phyloP scores from a whole-genome alignment of 768 basidiomycete genomes.

The Collybia sordida region DNA sequence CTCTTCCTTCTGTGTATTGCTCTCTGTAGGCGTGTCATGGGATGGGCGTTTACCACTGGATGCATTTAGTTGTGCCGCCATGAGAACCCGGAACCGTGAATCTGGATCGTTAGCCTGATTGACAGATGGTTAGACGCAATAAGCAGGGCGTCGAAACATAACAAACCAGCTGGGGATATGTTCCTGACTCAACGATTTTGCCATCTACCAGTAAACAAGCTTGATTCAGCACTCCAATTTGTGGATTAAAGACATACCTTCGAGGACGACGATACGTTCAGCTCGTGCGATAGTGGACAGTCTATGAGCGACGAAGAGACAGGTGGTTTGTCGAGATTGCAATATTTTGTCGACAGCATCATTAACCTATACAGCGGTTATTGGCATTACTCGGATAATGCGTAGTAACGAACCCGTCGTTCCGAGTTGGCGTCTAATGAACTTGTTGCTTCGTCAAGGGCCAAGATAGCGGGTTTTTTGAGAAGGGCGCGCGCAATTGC shows the following conservation, averaged over 20 bases:
- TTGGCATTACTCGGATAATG: too few relatives aligned
- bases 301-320: slow-evolving; percentile 87
- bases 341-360: slow-evolving; percentile 90
- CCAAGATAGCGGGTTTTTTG: slow-evolving; percentile 84
- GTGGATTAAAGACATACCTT: slow-evolving; percentile 46
- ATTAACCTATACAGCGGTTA: slow-evolving; percentile 55
- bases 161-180: slow-evolving; percentile 74
- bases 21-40: too few relatives aligned
- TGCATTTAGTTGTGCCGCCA: slow-evolving; percentile 85
- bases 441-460: slow-evolving; percentile 88
- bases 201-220: slow-evolving; percentile 50
- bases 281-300: slow-evolving; percentile 89
- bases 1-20: too few relatives aligned
- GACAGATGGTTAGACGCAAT: not conserved
- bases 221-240: not conserved
- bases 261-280: slow-evolving; percentile 86
- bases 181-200: slow-evolving; percentile 77
- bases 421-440: slow-evolving; percentile 89
- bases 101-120: slow-evolving; percentile 59
- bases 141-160: not conserved
- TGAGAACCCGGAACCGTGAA: slow-evolving; percentile 82
- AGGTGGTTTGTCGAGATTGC: slow-evolving; percentile 76
- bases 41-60: slow-evolving; percentile 26
- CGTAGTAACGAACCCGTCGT: slow-evolving; percentile 52
- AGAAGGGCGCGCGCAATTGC: slow-evolving; percentile 87